Base-by-base conservation (phyloP, 1,284 basidiomycete species). In the Malassezia sympodialis region DNA sequence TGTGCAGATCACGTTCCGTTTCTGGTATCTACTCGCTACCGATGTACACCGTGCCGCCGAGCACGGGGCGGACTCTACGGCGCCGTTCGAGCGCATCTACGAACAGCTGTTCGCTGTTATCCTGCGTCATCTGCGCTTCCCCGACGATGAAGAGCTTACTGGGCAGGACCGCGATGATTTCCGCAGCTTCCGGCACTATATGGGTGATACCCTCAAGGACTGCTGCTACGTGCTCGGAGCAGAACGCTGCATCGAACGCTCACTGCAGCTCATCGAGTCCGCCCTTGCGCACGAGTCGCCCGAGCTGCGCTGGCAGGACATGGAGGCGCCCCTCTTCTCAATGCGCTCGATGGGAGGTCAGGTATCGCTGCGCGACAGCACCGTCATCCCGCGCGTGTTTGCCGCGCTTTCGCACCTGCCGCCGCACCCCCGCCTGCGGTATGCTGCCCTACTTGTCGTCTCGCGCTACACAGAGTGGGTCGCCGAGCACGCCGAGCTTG, bases 151-250 rank as follows among this genome's bases (percentile, higher is more conserved):
- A 21, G 76, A 81, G 26, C 77, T 91, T 63, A 81, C 82, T 3
- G 83, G 85, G 3, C 87, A 93, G 76, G 93, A 96, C 73, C 82
- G 85, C 10, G 94, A 98, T 61, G 86, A 87, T 69, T 98, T 98
- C 80, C 82, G 94, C 23, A 82, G 83, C 6, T 98, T 99, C 80
- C 81, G 94, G 52, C 94, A 99, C 78, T 84, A 90, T 61, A 98
- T 99, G 87, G 94, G 94, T 49, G 93, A 98, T 75, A 98, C 94
- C 4, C 81, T 99, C 65, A 99, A 99, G 77, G 94, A 99, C 75
- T 98, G 94, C 75, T 98, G 94, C 76, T 83, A 86, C 61, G 90
- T 99, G 32, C 82, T 99, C 32, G 88, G 90, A 27, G 82, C 90
- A 2, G 84, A 89, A 44, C 80, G 81, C 4, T 98, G 94, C 69